These are phyloP conservation scores for Aspergillus homomorphus DNA, from an alignment of 495 filamentous ascomycete genomes.

Conservation along the genomic window DNA sequence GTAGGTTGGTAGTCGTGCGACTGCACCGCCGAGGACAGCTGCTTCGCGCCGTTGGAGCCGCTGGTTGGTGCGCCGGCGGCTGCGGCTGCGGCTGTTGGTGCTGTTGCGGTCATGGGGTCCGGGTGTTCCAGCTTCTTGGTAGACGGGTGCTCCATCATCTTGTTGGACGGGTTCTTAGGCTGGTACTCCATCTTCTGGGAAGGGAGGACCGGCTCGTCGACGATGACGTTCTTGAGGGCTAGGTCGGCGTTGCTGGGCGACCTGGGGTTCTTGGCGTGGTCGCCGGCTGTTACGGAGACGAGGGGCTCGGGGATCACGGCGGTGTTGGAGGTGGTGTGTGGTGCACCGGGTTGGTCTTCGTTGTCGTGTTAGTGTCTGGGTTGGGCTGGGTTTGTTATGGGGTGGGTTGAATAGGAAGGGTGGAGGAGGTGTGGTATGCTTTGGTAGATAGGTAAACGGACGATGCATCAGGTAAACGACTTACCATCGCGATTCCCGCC, in stretches of 20 bases:
- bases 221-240: slow-evolving; percentile 1
- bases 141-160: too few relatives aligned
- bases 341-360: slow-evolving; percentile 37
- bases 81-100: not conserved
- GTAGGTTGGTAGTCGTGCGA: too few relatives aligned
- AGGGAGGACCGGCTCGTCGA: not conserved
- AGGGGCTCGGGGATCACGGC: slow-evolving; percentile 16
- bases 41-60: not conserved
- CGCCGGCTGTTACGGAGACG: slow-evolving; percentile 10
- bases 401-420: not conserved
- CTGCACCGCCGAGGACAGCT: not conserved
- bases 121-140: not conserved
- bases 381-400: not conserved
- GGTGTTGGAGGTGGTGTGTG: slow-evolving; percentile 23
- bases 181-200: not conserved
- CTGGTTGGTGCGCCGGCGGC: not conserved
- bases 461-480: not conserved
- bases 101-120: not conserved
- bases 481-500: slow-evolving; percentile 30
- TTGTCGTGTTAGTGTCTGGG: slow-evolving; percentile 4
- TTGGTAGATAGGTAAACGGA: not conserved
- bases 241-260: slow-evolving; percentile 5
- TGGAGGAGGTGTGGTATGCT: not conserved
- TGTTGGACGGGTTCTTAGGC: too few relatives aligned
- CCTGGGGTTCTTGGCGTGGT: slow-evolving; percentile 5